phyloP scores from a whole-genome alignment of 2,329 filamentous ascomycete species.

The Paramyrothecium sp. region DNA sequence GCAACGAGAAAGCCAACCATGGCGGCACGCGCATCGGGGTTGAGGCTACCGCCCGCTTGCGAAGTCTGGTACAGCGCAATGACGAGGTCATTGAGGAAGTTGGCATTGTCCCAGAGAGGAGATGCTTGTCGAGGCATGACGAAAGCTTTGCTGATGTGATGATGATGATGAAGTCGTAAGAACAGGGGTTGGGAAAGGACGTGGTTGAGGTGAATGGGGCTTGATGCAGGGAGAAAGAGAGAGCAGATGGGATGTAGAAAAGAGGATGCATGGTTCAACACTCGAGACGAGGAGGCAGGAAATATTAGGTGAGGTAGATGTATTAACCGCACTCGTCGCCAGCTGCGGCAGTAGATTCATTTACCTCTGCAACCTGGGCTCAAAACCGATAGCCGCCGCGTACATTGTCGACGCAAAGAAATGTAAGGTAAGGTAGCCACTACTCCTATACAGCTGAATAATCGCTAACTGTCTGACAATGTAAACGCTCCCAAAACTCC shows the following conservation, averaged over 20 bases:
- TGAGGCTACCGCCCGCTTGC: slow-evolving; percentile 22
- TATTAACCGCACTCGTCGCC: background rate
- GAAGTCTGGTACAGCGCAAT: slow-evolving; percentile 29
- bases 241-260: too few relatives aligned
- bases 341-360: background rate
- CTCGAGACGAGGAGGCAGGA: background rate
- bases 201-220: background rate
- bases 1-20: slow-evolving; percentile 31
- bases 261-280: too few relatives aligned
- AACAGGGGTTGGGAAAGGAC: too few relatives aligned
- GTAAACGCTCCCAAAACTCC: background rate
- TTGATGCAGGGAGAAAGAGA: background rate
- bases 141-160: slow-evolving; percentile 18
- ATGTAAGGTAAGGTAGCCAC: too few relatives aligned
- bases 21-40: slow-evolving; percentile 21
- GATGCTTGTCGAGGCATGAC: background rate
- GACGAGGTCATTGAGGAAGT: slow-evolving; percentile 30
- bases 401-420: too few relatives aligned
- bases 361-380: background rate
- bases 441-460: too few relatives aligned
- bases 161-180: background rate
- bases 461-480: too few relatives aligned
- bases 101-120: slow-evolving; percentile 28
- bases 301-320: background rate
- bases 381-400: too few relatives aligned